phyloP scores from a whole-genome alignment of 108 stramenopile species.

The Cyclotella sp. region DNA sequence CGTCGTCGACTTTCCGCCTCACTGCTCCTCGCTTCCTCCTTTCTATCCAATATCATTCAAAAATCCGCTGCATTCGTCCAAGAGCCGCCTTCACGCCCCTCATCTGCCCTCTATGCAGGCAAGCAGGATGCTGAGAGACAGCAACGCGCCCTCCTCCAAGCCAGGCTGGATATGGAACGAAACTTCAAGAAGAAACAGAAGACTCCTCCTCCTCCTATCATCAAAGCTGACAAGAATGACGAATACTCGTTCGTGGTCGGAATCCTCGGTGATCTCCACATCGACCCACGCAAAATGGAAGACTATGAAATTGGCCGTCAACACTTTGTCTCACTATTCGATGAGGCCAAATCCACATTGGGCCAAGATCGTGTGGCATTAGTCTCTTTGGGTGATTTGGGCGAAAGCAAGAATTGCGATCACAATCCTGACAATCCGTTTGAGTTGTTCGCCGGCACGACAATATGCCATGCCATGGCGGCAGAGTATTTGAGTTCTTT shows the following conservation, averaged over 20 bases:
- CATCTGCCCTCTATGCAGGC: background rate
- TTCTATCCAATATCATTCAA: background rate
- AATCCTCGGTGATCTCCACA: conserved; percentile 65
- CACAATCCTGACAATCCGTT: conserved; percentile 41
- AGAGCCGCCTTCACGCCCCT: background rate
- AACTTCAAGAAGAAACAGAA: background rate
- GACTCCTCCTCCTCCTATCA: too few relatives aligned
- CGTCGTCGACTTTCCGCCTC: background rate
- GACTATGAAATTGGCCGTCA: conserved; percentile 38
- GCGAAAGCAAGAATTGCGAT: conserved; percentile 50
- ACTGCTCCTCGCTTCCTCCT: background rate
- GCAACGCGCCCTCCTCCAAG: background rate
- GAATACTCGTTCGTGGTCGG: conserved; percentile 43
- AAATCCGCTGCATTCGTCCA: background rate
- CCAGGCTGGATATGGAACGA: background rate
- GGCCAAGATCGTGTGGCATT: conserved; percentile 32
- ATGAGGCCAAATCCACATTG: conserved; percentile 52
- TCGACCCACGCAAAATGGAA: conserved; percentile 61
- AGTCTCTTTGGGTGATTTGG: conserved; percentile 50
- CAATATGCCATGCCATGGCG: conserved; percentile 60
- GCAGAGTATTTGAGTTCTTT: conserved; percentile 61
- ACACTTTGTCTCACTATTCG: conserved; percentile 31
- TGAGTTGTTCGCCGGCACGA: conserved; percentile 61
- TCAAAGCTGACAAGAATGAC: background rate
- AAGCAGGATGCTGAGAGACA: background rate